Conservation (phyloP, 1,139 yeast species). For the Pichia sp. region DNA sequence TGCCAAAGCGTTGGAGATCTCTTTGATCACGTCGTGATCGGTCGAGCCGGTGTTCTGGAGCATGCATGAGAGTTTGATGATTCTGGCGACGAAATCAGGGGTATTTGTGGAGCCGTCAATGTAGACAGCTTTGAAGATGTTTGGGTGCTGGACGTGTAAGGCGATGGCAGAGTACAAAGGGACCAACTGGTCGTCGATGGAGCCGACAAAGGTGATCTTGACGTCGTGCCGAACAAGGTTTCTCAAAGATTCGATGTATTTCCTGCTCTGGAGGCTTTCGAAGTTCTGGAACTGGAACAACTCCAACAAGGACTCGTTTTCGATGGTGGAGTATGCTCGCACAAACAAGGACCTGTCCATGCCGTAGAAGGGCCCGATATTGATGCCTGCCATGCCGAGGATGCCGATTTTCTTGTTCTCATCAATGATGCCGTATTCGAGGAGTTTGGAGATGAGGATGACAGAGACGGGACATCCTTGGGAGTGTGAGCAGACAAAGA, state of each 20-base stretch:
- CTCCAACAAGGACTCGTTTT: conserved; percentile 79
- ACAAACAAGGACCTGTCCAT: conserved; percentile 78
- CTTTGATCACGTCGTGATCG: conserved; percentile 76
- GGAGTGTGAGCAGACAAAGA: conserved; percentile 88
- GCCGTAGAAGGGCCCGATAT: conserved; percentile 91
- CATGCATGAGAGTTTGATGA: conserved; percentile 36
- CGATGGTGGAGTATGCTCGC: conserved; percentile 86
- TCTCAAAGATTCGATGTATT: conserved; percentile 63
- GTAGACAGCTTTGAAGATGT: conserved; percentile 82
- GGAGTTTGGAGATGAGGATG: conserved; percentile 65
- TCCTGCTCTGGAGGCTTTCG: conserved; percentile 65
- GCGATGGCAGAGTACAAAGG: conserved; percentile 89
- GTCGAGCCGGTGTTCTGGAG: conserved; percentile 62
- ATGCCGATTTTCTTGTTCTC: conserved; percentile 59
- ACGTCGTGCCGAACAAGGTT: conserved; percentile 66
- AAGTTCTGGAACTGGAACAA: conserved; percentile 82
- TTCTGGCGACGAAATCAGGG: conserved; percentile 36
- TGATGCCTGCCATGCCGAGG: conserved; percentile 92
- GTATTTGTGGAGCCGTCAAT: conserved; percentile 57
- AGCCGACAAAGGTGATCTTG: conserved; percentile 76
- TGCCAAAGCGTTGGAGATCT: conserved; percentile 75
- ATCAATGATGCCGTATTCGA: conserved; percentile 63
- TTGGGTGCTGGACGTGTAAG: conserved; percentile 81
- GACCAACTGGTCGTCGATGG: conserved; percentile 86
- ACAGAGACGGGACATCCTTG: conserved; percentile 95